These are phyloP conservation scores for Nelumbo lutea DNA, from an alignment of 164 flowering plant genomes.

Conservation along the genomic window DNA sequence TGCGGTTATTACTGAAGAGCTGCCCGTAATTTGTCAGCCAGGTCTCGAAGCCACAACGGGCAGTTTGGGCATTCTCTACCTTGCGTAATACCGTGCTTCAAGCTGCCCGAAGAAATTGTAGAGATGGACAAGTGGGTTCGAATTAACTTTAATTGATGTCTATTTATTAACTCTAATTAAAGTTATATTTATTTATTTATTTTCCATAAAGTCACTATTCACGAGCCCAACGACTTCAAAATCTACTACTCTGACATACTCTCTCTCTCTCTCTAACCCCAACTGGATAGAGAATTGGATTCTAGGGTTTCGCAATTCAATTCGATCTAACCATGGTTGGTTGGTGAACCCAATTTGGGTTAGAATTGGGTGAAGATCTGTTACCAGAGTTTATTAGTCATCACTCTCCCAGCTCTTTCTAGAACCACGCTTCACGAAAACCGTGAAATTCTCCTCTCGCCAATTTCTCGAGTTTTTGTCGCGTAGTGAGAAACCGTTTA, in stretches of 20 bases:
- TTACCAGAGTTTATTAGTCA: not conserved
- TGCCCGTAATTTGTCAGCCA: conserved; percentile 27
- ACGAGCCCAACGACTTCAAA: not conserved
- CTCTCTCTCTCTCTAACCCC: no score
- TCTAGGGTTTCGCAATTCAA: not conserved
- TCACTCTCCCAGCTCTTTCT: no score
- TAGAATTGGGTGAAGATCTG: not conserved
- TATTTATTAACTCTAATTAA: not conserved
- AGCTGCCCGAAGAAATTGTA: conserved; percentile 6
- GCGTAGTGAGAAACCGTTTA: not conserved
- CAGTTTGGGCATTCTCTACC: conserved; percentile 26
- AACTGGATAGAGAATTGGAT: not conserved
- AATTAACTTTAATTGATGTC: not conserved
- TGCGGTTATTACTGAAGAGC: conserved; percentile 19
- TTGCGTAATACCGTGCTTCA: not conserved
- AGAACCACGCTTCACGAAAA: not conserved
- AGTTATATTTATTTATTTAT: no score
- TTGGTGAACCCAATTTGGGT: not conserved
- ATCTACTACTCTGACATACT: no score
- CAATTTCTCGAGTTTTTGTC: not conserved
- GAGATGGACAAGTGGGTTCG: not conserved
- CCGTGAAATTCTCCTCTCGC: not conserved
- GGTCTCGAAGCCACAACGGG: conserved; percentile 13
- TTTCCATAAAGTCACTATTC: not conserved
- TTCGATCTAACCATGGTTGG: not conserved